phyloP scores from a whole-genome alignment of 495 filamentous ascomycete genomes.

The Penicillium salamii region DNA sequence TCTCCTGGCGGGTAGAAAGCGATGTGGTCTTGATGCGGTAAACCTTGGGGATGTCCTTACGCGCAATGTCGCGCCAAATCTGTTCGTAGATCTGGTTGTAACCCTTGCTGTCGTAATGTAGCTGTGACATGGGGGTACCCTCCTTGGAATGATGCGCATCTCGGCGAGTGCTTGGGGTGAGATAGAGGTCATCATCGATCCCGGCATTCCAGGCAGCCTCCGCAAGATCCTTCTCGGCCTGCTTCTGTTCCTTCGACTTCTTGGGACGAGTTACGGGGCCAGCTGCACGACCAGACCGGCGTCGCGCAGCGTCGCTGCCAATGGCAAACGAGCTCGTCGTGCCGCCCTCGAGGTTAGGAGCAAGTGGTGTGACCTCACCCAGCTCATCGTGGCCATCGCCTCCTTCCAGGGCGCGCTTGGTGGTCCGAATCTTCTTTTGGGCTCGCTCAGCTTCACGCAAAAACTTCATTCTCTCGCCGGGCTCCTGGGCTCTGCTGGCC shows the following conservation, averaged over 20 bases:
- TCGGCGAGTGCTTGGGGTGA: conserved; percentile 60
- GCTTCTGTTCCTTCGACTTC: conserved; percentile 96
- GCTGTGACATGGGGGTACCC: conserved; percentile 49
- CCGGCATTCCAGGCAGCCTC: conserved; percentile 83
- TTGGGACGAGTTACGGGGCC: conserved; percentile 63
- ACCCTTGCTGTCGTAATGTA: conserved; percentile 77
- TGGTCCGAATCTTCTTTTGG: conserved; percentile 84
- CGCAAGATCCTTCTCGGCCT: conserved; percentile 89
- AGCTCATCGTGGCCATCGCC: conserved; percentile 80
- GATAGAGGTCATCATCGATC: conserved; percentile 73
- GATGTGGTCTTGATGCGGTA: conserved; percentile 81
- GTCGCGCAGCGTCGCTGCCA: conserved; percentile 61
- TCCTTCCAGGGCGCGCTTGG: conserved; percentile 75
- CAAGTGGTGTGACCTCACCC: conserved; percentile 69
- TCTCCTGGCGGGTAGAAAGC: conserved; percentile 78
- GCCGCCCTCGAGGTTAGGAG: conserved; percentile 82
- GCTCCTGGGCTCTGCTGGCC: conserved; percentile 70
- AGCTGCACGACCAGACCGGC: conserved; percentile 61
- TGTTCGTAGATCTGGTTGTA: conserved; percentile 98
- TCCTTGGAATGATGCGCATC: conserved; percentile 58
- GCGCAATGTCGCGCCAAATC: conserved; percentile 93
- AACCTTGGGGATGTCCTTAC: conserved; percentile 91
- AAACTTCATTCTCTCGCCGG: conserved; percentile 71
- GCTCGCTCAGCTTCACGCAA: conserved; percentile 77
- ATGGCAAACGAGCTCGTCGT: conserved; percentile 82